Conservation (phyloP, 352 stramenopile species). For the Peronospora farinosa region DNA sequence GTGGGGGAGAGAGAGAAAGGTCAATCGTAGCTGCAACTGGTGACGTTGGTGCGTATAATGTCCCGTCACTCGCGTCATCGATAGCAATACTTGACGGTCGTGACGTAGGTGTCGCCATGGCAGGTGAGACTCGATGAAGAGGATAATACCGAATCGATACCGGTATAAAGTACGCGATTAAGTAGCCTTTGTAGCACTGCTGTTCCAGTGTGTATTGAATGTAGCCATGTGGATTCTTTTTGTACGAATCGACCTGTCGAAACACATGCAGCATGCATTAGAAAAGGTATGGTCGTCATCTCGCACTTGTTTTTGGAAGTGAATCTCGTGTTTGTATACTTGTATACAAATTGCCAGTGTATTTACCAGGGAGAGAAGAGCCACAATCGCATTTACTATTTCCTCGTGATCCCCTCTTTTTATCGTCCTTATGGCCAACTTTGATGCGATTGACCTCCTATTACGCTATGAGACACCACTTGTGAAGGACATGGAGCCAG, state of each 20-base stretch:
- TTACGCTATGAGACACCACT: constrained; percentile 73
- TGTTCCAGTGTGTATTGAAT: no score
- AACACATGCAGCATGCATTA: constrained; percentile 4
- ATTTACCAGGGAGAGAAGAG: constrained; percentile 17
- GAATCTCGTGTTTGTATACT: constrained; percentile 7
- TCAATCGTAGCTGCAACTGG: constrained; percentile 45
- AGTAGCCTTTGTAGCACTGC: background rate
- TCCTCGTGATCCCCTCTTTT: constrained; percentile 1
- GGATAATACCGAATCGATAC: background rate
- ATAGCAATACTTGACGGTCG: constrained; percentile 37
- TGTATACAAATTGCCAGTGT: constrained; percentile 15
- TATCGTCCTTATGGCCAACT: constrained; percentile 31
- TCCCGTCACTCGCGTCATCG: constrained; percentile 30
- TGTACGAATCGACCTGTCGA: background rate
- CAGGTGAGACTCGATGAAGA: background rate
- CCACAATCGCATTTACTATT: constrained; percentile 17
- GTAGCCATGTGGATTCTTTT: constrained; percentile 7
- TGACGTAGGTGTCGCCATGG: constrained; percentile 21
- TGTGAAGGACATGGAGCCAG: constrained; percentile 76
- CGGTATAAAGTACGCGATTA: background rate
- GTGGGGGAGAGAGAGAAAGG: constrained; percentile 45
- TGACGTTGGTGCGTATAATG: constrained; percentile 15
- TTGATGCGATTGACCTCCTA: constrained; percentile 76
- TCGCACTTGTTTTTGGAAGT: constrained; percentile 7
- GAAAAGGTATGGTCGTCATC: constrained; percentile 13